Evolutionary conservation across 2,329 filamentous ascomycete species (phyloP), one percentile per base, ranked within the genome.

Genomic region (Clarireedia sp.): DNA sequence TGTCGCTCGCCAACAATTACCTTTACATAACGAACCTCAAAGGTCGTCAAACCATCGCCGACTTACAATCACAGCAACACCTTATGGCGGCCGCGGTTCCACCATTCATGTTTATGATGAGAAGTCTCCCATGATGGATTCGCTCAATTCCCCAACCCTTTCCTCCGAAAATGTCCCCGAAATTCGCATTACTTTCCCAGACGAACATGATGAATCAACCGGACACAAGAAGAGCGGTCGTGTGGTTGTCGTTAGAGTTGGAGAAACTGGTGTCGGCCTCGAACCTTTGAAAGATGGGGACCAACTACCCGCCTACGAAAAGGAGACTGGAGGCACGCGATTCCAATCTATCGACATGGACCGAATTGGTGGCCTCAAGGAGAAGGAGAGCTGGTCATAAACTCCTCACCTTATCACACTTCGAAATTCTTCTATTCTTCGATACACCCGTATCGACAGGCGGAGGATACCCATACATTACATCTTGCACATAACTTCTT

Each of bases 171-270:
- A 87, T 63, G 80, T 97, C 26, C 94, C 94, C 19, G 89, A 97
- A 74, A 99, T 99, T 67, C 90, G 91, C 73, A 96, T 99, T 72
- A 97, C 94, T 37, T 97, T 99, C 77, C 94, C 94, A 16, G 89
- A 95, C 66, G 94, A 97, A 76, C 86, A 95, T 64, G 91, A 96
- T 68, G 88, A 90, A 63, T 76, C 82, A 54, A 53, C 48, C 3
- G 92, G 92, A 64, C 89, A 85, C 72, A 80, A 80, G 65, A 87
- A 87, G 75, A 90, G 86, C 62, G 92, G 92, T 36, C 85, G 91
- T 33, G 90, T 97, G 51, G 87, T 99, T 21, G 83, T 97, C 37
- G 92, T 99, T 55, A 83, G 89, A 51, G 89, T 97, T 51, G 90
- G 91, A 60, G 94, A 97, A 62, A 86, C 89, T 48, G 79, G 84